phyloP scores from a whole-genome alignment of 2,329 filamentous ascomycete species.

The Aspergillus neotritici region DNA sequence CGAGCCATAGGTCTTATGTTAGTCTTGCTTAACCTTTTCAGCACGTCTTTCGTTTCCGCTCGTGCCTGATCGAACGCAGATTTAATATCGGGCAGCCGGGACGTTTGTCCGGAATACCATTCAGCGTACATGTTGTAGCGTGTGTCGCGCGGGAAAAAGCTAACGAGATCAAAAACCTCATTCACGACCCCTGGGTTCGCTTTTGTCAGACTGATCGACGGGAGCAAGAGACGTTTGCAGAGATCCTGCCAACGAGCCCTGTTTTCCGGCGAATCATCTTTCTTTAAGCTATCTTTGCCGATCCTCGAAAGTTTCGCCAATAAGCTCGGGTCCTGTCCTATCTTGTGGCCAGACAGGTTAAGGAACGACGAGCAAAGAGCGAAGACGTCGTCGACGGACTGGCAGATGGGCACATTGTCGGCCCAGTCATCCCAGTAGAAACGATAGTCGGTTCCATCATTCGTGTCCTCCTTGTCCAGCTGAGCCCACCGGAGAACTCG shows the following conservation, averaged over 20 bases:
- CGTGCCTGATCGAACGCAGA: constrained; percentile 70
- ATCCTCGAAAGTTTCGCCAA: constrained; percentile 81
- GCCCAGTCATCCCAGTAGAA: constrained; percentile 99
- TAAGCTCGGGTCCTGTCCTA: constrained; percentile 74
- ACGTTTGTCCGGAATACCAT: constrained; percentile 78
- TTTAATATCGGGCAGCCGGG: constrained; percentile 70
- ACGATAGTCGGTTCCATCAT: constrained; percentile 69
- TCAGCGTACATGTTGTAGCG: constrained; percentile 89
- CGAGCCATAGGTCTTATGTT: constrained; percentile 83
- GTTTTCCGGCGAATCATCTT: constrained; percentile 67
- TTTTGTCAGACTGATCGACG: constrained; percentile 78
- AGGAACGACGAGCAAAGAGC: constrained; percentile 76
- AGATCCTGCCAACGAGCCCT: constrained; percentile 75
- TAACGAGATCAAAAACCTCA: constrained; percentile 78
- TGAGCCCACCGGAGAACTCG: constrained; percentile 77
- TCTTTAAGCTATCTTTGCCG: constrained; percentile 65
- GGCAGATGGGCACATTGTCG: constrained; percentile 87
- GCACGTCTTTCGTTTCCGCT: constrained; percentile 73
- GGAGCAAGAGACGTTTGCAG: constrained; percentile 76
- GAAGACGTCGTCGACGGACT: constrained; percentile 85
- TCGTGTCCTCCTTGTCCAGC: constrained; percentile 69
- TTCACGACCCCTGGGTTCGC: constrained; percentile 79
- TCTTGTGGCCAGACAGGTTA: constrained; percentile 79
- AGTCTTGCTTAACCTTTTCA: constrained; percentile 84
- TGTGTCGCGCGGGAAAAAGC: constrained; percentile 66